These are phyloP conservation scores for Elsinoe arachidis DNA, from an alignment of 2,329 filamentous ascomycete genomes.

Conservation along the genomic window DNA sequence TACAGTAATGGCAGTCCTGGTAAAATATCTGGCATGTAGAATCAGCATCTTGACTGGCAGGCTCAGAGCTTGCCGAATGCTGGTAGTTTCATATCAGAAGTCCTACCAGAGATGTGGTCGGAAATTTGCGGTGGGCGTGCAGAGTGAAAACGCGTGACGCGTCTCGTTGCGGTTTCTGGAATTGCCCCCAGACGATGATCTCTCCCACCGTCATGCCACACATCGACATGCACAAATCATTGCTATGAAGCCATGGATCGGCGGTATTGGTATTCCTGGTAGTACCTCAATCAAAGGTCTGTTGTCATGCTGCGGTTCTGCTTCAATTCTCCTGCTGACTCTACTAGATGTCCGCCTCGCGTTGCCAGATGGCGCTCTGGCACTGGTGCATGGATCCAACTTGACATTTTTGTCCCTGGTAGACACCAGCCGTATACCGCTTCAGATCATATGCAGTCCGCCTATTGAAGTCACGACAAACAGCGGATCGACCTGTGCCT, in stretches of 20 bases:
- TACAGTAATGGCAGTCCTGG: too few species aligned
- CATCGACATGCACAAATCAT: not conserved
- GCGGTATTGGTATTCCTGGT: not conserved
- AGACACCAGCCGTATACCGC: constrained; percentile 31
- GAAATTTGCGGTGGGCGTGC: too few species aligned
- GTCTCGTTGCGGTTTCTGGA: not conserved
- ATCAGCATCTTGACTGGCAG: too few species aligned
- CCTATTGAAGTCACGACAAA: constrained; percentile 32
- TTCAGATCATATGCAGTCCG: constrained; percentile 32
- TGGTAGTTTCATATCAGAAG: too few species aligned
- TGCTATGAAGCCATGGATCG: constrained; percentile 6
- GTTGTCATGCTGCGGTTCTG: not conserved
- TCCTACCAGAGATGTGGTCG: too few species aligned
- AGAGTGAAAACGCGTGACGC: not conserved
- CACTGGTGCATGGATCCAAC: not conserved
- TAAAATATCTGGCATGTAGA: too few species aligned
- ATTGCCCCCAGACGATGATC: too few species aligned
- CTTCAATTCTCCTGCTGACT: not conserved
- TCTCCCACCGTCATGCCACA: too few species aligned
- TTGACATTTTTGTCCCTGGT: constrained; percentile 32
- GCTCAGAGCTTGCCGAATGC: too few species aligned
- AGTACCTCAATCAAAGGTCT: not conserved
- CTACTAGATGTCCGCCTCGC: not conserved
- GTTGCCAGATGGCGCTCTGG: not conserved
- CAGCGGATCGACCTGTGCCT: constrained; percentile 27